Evolutionary conservation across 2,329 filamentous ascomycete species (phyloP).

Genomic region (Ophiocordyceps polyrhachis-furcata): DNA sequence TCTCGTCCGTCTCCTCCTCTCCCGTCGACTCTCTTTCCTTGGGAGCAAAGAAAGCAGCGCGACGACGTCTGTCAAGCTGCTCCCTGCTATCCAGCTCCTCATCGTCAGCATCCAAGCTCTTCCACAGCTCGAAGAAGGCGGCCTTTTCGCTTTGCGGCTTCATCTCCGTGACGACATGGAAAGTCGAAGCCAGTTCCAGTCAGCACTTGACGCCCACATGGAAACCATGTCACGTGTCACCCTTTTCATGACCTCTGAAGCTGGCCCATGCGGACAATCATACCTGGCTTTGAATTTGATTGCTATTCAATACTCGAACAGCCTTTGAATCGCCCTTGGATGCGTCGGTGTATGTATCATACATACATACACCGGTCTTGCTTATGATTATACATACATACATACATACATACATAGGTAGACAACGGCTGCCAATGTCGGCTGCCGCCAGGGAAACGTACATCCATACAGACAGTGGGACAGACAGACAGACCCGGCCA

Average conservation of each 20-base stretch:
- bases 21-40: not conserved
- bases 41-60: constrained; percentile 12
- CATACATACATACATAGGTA: not conserved
- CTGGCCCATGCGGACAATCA: too few relatives aligned
- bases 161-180: not conserved
- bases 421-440: not conserved
- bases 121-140: constrained; percentile 26
- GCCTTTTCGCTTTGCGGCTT: constrained; percentile 16
- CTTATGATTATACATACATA: not conserved
- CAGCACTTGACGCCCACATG: not conserved
- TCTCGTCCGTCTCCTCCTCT: constrained; percentile 6
- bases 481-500: too few relatives aligned
- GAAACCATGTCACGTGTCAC: not conserved
- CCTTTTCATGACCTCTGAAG: not conserved
- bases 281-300: too few relatives aligned
- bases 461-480: too few relatives aligned
- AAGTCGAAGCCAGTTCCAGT: not conserved
- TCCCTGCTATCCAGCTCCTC: constrained; percentile 13
- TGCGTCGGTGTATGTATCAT: too few relatives aligned
- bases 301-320: too few relatives aligned
- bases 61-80: constrained; percentile 13
- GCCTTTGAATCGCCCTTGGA: too few relatives aligned
- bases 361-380: too few relatives aligned
- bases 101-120: constrained; percentile 11
- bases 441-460: too few relatives aligned